These are phyloP conservation scores for Penicillium carneum DNA, from an alignment of 2,329 filamentous ascomycete genomes.

Conservation along the genomic window DNA sequence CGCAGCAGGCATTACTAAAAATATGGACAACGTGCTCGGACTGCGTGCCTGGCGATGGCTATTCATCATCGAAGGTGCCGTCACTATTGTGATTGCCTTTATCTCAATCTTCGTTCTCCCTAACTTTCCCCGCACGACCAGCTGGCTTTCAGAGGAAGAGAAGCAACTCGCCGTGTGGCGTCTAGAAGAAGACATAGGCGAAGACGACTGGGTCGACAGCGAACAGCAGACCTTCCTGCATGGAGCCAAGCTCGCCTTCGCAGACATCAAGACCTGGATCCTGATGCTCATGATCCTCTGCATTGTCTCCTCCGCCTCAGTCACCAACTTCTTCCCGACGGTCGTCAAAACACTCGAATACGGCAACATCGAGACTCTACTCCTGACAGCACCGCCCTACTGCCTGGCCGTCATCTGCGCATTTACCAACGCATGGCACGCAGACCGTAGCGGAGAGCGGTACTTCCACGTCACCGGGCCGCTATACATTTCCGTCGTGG, in stretches of 20 bases:
- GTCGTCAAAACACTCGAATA: constrained; percentile 74
- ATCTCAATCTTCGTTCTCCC: constrained; percentile 67
- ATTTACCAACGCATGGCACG: constrained; percentile 72
- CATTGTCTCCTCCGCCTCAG: constrained; percentile 64
- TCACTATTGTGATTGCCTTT: constrained; percentile 69
- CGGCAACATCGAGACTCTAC: constrained; percentile 64
- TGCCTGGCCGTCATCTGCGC: constrained; percentile 67
- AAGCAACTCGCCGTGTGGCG: constrained; percentile 66
- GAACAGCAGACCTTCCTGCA: constrained; percentile 59
- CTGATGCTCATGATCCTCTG: constrained; percentile 66
- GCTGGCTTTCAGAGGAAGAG: constrained; percentile 67
- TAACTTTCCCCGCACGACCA: constrained; percentile 69
- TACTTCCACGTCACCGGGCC: constrained; percentile 72
- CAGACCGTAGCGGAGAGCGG: constrained; percentile 73
- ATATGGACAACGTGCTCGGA: constrained; percentile 65
- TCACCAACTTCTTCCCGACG: constrained; percentile 74
- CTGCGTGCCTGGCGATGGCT: constrained; percentile 69
- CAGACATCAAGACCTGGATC: constrained; percentile 67
- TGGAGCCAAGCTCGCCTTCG: constrained; percentile 64
- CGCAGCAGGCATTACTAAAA: constrained; percentile 69
- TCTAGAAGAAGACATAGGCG: constrained; percentile 69
- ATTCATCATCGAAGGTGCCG: constrained; percentile 73
- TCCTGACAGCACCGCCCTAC: constrained; percentile 72
- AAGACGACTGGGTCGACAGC: constrained; percentile 67
- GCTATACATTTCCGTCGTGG: constrained; percentile 66